phyloP scores from a whole-genome alignment of 2,329 filamentous ascomycete species.

The Xylariaceae sp. region DNA sequence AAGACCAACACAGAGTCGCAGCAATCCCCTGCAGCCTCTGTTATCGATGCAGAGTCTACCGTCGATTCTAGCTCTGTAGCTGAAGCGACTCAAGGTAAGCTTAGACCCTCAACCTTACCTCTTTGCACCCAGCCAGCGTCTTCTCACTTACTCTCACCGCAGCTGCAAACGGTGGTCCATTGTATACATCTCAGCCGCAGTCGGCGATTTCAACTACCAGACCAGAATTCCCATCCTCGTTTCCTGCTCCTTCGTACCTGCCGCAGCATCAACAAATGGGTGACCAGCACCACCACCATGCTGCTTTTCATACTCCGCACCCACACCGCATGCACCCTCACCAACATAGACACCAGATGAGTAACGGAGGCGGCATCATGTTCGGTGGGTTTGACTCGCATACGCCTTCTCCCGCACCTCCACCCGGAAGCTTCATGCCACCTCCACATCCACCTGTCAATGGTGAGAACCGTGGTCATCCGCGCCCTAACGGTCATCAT shows the following conservation, averaged over 20 bases:
- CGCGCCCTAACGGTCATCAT: constrained; percentile 36
- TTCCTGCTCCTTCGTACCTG: constrained; percentile 26
- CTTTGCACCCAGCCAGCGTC: background rate
- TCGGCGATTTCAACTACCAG: constrained; percentile 30
- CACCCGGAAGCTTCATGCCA: constrained; percentile 53
- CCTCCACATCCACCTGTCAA: constrained; percentile 46
- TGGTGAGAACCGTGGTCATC: constrained; percentile 34
- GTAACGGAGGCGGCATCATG: constrained; percentile 58
- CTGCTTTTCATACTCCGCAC: constrained; percentile 30
- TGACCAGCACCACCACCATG: constrained; percentile 31
- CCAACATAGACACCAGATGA: constrained; percentile 56
- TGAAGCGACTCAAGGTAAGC: constrained; percentile 24
- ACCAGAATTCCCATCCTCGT: constrained; percentile 29
- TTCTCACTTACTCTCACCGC: constrained; percentile 8
- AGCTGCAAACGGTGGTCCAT: constrained; percentile 16
- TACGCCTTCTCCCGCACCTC: constrained; percentile 62
- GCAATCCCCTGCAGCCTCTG: constrained; percentile 17
- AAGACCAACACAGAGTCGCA: constrained; percentile 7
- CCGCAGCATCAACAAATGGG: constrained; percentile 28
- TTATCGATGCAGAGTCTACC: constrained; percentile 15
- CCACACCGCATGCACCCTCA: constrained; percentile 37
- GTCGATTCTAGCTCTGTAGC: constrained; percentile 11
- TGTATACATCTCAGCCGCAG: constrained; percentile 30
- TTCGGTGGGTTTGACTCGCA: constrained; percentile 64
- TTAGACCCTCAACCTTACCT: background rate